Evolutionary conservation across 2,329 filamentous ascomycete species (phyloP), one percentile per base, ranked within the genome.

Genomic region (Madurella fahalii): DNA sequence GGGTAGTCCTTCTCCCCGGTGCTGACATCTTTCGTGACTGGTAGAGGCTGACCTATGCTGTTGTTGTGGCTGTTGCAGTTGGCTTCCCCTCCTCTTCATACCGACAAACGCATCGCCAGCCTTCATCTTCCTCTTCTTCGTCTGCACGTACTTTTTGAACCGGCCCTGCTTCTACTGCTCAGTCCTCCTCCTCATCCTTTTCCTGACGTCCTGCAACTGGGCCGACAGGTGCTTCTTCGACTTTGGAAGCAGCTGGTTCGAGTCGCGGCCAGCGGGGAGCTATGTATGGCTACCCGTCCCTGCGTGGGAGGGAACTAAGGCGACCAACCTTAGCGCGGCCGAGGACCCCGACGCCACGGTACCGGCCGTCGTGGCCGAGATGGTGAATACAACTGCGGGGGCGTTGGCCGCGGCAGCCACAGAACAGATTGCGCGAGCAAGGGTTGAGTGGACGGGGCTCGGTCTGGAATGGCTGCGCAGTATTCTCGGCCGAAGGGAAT

Each of bases 141-240:
- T 90, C 61, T 90, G 92, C 71, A 96, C 92, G 61, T 97, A 96
- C 78, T 89, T 95, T 74, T 85, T 99, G 65, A 95, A 96, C 75
- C 86, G 93, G 52, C 94, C 94, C 51, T 99, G 94, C 77, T 87
- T 96, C 64, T 99, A 99, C 80, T 99, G 94, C 82, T 96, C 91
- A 58, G 85, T 96, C 58, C 87, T 99, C 51, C 89, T 99, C 47
- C 82, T 96, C 61, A 91, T 97, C 64, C 90, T 99, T 64, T 95
- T 96, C 77, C 82, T 92, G 62, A 95, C 91, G 25, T 91, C 87
- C 25, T 94, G 89, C 72, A 87, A 92, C 79, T 94, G 89, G 89
- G 89, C 87, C 62, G 88, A 92, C 69, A 84, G 85, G 51, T 94
- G 89, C 69, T 94, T 97, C 75, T 94, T 97, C 77, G 93, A 97